Base-by-base conservation (phyloP, 2,329 filamentous ascomycete species). In the Ustulina deusta region DNA sequence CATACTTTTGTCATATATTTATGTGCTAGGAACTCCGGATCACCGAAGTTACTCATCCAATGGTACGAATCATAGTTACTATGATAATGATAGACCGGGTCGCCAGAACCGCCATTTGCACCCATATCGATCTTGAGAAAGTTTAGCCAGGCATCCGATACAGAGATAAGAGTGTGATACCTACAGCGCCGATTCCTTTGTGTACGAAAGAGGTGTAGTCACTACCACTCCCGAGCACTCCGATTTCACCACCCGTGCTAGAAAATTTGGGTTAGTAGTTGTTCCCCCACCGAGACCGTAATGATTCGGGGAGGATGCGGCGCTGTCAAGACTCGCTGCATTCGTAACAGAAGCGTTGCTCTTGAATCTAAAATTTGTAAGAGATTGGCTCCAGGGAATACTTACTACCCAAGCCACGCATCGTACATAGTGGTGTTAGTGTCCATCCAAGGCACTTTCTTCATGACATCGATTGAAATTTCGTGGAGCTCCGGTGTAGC, bases 1-100 rank as follows among this genome's bases (percentile, higher is more conserved):
- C 58, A 83, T 55, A 90, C 77, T 73, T 87, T 87, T 0, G 88
- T 83, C 66, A 86, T 82, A 0, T 89, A 82, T 7, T 84, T 78
- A 69, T 91, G 90, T 46, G 89, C 86, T n/a, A 86, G 82, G 58
- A 87, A 89, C 0, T 82, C 84, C 0, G 85, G 85, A 71, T 97
- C 93, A 3, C 93, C 93, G 72, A 89, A 93, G 2, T 83, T 90
- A 15, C 90, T 85, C 92, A 96, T 96, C 93, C 93, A 97, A 74
- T 90, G 83, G 76, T 92, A 94, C 38, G 87, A 92, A 76, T 97
- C 93, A 76, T 94, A 97, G 79, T 96, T 96, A 69, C 88, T 69
- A 77, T 97, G 93, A 75, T 96, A 97, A 71, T 92, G 90, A 76
- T 91, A 93, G 6, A 93, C 81, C 0, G 90, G 82, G 46, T 88